Evolutionary conservation across 1,284 basidiomycete species (phyloP).

Genomic region (Blastosporella zonata): DNA sequence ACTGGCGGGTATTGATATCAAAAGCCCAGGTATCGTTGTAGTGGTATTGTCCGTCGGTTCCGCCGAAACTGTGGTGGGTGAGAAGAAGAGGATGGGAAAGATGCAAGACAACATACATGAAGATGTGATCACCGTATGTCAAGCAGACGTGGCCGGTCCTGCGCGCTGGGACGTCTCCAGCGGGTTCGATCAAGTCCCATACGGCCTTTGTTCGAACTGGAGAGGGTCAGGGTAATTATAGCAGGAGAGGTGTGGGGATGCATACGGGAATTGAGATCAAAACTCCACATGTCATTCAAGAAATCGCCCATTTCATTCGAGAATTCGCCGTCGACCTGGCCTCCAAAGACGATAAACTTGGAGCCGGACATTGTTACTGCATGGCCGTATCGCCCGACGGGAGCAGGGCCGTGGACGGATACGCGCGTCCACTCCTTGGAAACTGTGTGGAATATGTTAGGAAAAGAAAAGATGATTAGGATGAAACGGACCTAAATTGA

Average conservation of each 20-base stretch:
- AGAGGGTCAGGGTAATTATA: constrained; percentile 10
- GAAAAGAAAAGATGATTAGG: constrained; percentile 6
- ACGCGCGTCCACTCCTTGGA: constrained; percentile 95
- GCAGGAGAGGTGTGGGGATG: constrained; percentile 16
- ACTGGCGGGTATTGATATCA: constrained; percentile 78
- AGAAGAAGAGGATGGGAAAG: constrained; percentile 16
- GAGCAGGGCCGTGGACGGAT: constrained; percentile 70
- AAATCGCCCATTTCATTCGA: constrained; percentile 96
- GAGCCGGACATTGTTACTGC: constrained; percentile 91
- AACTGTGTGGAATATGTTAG: constrained; percentile 40
- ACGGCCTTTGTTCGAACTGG: constrained; percentile 68
- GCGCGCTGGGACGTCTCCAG: constrained; percentile 71
- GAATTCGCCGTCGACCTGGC: constrained; percentile 95
- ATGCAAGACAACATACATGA: constrained; percentile 57
- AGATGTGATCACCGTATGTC: constrained; percentile 82
- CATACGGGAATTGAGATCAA: constrained; percentile 92
- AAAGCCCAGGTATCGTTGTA: constrained; percentile 99
- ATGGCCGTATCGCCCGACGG: constrained; percentile 93
- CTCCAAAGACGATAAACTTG: constrained; percentile 94
- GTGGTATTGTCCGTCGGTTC: constrained; percentile 97
- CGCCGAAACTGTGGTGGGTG: constrained; percentile 74
- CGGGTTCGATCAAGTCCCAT: constrained; percentile 80
- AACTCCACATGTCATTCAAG: constrained; percentile 94
- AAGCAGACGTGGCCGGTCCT: constrained; percentile 94
- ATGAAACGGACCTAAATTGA: constrained; percentile 81